Percentiles rank a stretch among this genome's conserved stretches.
phyloP scores from a whole-genome alignment of 2,329 filamentous ascomycete genomes.

The Xylaria sp. region DNA sequence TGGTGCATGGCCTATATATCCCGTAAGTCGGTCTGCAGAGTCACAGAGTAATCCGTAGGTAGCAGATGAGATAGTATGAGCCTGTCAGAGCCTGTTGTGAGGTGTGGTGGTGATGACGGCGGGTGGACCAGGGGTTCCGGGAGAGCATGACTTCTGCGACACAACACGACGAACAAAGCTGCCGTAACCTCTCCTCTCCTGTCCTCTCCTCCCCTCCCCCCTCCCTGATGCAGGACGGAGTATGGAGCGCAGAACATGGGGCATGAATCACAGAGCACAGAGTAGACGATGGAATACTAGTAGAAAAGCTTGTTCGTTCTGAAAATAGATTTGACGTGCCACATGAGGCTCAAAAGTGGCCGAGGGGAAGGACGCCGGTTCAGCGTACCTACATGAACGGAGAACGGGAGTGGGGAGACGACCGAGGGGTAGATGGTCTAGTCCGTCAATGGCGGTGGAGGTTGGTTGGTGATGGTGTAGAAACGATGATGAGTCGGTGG shows the following conservation, averaged over 20 bases:
- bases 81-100: not conserved
- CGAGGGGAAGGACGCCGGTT: conserved; percentile 1
- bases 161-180: not conserved
- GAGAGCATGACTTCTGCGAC: not conserved
- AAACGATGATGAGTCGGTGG: not conserved
- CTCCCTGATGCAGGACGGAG: too few species aligned
- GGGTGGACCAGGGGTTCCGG: not conserved
- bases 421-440: conserved; percentile 5
- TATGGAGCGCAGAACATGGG: too few species aligned
- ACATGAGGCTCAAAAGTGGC: conserved; percentile 20
- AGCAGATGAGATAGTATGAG: too few species aligned
- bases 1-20: conserved; percentile 5
- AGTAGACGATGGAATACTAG: not conserved
- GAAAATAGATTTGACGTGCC: conserved; percentile 20
- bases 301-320: conserved; percentile 20
- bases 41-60: too few species aligned
- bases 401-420: conserved; percentile 6
- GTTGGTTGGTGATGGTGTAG: conserved; percentile 5
- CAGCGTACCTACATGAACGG: conserved; percentile 15
- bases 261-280: not conserved
- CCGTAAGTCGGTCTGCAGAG: conserved; percentile 1
- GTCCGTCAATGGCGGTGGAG: not conserved
- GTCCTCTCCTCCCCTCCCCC: too few species aligned
- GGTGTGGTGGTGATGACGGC: conserved; percentile 4
- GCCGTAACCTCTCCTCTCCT: too few species aligned